These are phyloP conservation scores for Polysphondylium violaceum DNA, from an alignment of 78 protist genomes.

Conservation along the genomic window DNA sequence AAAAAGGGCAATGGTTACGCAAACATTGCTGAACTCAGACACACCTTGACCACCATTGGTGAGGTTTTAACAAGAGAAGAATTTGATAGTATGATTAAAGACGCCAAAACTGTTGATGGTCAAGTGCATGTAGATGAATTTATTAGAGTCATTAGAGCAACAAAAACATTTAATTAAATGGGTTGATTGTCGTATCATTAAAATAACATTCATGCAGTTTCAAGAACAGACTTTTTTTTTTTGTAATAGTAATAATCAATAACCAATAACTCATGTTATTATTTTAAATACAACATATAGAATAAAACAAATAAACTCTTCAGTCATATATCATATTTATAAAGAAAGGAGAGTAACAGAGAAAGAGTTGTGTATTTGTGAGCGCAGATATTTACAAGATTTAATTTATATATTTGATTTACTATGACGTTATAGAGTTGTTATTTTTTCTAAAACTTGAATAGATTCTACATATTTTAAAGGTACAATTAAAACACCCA, in stretches of 20 bases:
- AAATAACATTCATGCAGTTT: too few species aligned
- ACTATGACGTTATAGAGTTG: not conserved
- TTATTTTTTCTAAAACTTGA: slow-evolving; percentile 10
- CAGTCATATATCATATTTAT: not conserved
- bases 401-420: not conserved
- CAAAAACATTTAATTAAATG: slow-evolving; percentile 50
- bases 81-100: slow-evolving; percentile 71
- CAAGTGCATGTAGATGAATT: slow-evolving; percentile 78
- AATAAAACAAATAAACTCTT: not conserved
- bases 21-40: slow-evolving; percentile 47
- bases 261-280: not conserved
- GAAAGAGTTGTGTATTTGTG: not conserved
- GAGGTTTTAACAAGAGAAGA: slow-evolving; percentile 90
- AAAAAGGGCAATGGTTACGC: slow-evolving; percentile 92
- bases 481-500: slow-evolving; percentile 55
- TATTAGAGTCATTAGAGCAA: slow-evolving; percentile 64
- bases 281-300: not conserved
- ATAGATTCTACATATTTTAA: slow-evolving; percentile 34
- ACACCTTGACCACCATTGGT: slow-evolving; percentile 90
- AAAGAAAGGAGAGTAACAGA: not conserved
- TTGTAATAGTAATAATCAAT: not conserved
- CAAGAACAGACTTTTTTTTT: too few species aligned
- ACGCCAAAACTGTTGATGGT: slow-evolving; percentile 78
- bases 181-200: not conserved
- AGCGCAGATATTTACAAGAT: not conserved